Conservation (phyloP, 495 filamentous ascomycete species). For the Penicillium pulvis region DNA sequence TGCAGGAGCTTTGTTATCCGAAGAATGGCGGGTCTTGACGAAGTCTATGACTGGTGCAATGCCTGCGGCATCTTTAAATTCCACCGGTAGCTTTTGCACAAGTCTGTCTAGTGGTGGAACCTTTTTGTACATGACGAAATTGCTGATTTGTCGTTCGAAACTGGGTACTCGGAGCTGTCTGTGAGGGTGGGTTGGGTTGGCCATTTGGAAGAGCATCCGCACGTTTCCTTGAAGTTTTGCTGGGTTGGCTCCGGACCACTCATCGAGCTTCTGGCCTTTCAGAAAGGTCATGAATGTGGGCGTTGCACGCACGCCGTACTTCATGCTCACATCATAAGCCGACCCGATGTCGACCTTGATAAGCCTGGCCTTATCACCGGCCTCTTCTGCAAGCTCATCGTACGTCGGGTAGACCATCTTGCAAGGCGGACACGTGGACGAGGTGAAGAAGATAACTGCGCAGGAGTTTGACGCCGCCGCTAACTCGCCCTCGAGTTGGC, state of each 20-base stretch:
- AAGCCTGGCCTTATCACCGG: constrained; percentile 66
- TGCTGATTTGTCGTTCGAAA: constrained; percentile 61
- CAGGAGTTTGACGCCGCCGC: constrained; percentile 61
- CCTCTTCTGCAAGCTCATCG: constrained; percentile 75
- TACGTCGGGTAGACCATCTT: constrained; percentile 81
- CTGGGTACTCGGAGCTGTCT: constrained; percentile 67
- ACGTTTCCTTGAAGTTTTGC: constrained; percentile 69
- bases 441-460: constrained; percentile 92
- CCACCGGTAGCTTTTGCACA: constrained; percentile 66
- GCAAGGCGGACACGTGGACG: constrained; percentile 83
- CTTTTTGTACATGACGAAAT: constrained; percentile 75
- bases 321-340: constrained; percentile 64
- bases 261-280: constrained; percentile 70
- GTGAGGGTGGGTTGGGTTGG: constrained; percentile 77
- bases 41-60: constrained; percentile 64
- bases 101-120: constrained; percentile 84
- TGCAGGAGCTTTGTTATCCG: constrained; percentile 24
- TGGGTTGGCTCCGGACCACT: constrained; percentile 79
- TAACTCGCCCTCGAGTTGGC: constrained; percentile 63
- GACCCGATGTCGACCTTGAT: constrained; percentile 81
- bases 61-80: constrained; percentile 52
- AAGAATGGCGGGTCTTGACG: constrained; percentile 47
- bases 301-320: constrained; percentile 72
- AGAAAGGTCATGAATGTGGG: constrained; percentile 92
- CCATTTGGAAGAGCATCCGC: constrained; percentile 73